Evolutionary conservation across 2,329 filamentous ascomycete genomes (phyloP), one percentile per base, ranked within the genome.

Genomic region (Rhytidhysteron rufulum): DNA sequence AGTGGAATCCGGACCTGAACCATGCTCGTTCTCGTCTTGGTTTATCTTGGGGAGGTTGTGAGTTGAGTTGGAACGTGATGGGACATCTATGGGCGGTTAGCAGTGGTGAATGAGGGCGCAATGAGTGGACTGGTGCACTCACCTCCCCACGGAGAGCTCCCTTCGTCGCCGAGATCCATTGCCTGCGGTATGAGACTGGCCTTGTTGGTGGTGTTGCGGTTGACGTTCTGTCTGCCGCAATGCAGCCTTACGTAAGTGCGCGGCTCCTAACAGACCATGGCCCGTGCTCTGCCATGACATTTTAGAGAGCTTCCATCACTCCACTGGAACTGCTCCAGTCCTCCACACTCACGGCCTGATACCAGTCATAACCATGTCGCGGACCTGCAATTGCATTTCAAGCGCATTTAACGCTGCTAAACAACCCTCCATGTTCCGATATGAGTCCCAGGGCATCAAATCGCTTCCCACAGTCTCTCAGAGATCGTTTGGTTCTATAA

Each of bases 151-250:
- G 66, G 65, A 40, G 65, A 68, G 53, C 54, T 62, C 41, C 58
- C 64, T 55, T 67, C 65, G 42, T 68, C 63, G 52, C 63, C 63
- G 48, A 68, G 62, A 58, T 69, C 64, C 64, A 69, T 67, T 54
- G 54, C 50, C 51, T 39, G 41, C 37, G 33, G 46, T 20, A 7
- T 33, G 40, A 8, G 10, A 25, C 21, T 22, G 27, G 11, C 31
- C 16, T 41, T 34, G 30, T 30, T 35, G 21, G n/a, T 34, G 32
- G 31, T 37, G 35, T 13, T 10, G 34, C 11, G 11, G 33, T 19
- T 32, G 10, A n/a, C 25, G 25, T 29, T n/a, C 25, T 29, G 9
- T 29, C 9, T 8, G 25, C 25, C 8, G 8, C 25, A 29, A 8
- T n/a, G 9, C 8, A 29, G 25, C n/a, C 25, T 29, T 29, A n/a